Evolutionary conservation across 306 rosid genomes (phyloP).

Genomic region (Sphenostylis stenocarpa): DNA sequence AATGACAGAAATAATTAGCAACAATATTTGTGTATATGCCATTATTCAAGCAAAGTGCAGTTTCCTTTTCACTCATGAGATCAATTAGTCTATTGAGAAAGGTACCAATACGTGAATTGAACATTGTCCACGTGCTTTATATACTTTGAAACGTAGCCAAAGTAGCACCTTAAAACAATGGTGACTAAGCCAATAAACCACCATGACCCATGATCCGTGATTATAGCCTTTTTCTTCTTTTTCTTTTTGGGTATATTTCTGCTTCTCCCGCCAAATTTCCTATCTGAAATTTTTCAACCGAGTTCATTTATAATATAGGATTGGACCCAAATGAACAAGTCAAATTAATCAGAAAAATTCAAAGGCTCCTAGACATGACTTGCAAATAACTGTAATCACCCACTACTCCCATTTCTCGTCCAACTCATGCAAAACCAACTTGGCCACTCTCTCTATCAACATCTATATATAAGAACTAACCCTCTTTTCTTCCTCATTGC

Average conservation of each 20-base stretch:
- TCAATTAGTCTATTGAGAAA: neutral
- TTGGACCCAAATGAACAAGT: neutral
- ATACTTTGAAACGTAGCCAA: neutral
- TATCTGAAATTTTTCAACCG: neutral
- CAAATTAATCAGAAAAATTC: neutral
- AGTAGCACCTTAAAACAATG: neutral
- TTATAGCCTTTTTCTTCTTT: neutral
- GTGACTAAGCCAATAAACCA: neutral
- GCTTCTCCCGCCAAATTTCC: slow-evolving; percentile 1
- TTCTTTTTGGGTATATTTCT: neutral
- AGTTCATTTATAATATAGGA: slow-evolving; percentile 3
- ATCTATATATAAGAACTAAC: slow-evolving; percentile 24
- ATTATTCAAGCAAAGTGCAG: neutral
- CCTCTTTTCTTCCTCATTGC: neutral
- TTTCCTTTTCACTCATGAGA: neutral
- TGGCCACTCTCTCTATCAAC: slow-evolving; percentile 12
- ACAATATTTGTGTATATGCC: neutral
- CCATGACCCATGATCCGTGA: neutral
- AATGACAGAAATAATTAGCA: neutral
- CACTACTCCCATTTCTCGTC: slow-evolving; percentile 33
- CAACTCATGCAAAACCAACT: slow-evolving; percentile 29
- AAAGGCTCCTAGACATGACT: neutral
- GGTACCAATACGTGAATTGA: neutral
- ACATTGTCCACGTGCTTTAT: neutral
- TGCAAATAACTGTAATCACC: slow-evolving; percentile 26